Percentiles rank a stretch among this genome's conserved stretches.
Evolutionary conservation across 2,329 filamentous ascomycete species (phyloP).

Genomic region (Aspergillus pseudoviridinutans): DNA sequence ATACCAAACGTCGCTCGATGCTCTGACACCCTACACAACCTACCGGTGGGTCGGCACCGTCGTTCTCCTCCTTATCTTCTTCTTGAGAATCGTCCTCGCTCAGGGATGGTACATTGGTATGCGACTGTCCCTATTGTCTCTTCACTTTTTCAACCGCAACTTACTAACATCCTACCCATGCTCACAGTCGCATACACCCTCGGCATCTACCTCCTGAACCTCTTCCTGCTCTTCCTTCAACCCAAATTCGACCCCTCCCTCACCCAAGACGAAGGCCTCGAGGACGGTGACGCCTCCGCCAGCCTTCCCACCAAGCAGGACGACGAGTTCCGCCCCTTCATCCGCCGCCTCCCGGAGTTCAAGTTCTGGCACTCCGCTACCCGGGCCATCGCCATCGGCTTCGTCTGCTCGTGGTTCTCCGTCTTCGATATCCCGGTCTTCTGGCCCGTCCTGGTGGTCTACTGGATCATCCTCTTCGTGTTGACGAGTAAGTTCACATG

Average conservation of each 20-base stretch:
- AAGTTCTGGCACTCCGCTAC: constrained; percentile 99
- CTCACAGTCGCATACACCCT: constrained; percentile 85
- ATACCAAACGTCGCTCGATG: constrained; percentile 92
- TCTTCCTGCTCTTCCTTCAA: constrained; percentile 97
- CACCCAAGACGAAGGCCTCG: constrained; percentile 92
- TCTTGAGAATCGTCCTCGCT: constrained; percentile 80
- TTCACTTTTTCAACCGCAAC: neutral
- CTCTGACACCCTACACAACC: constrained; percentile 80
- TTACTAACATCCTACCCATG: neutral
- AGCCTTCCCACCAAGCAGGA: constrained; percentile 86
- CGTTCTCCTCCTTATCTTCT: constrained; percentile 72
- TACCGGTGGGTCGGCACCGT: constrained; percentile 91
- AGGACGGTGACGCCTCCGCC: constrained; percentile 77
- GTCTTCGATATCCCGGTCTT: constrained; percentile 97
- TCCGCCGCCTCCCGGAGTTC: constrained; percentile 93
- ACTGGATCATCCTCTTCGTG: constrained; percentile 96
- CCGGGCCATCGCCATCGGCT: constrained; percentile 75
- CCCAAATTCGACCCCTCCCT: constrained; percentile 98
- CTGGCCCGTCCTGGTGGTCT: constrained; percentile 97
- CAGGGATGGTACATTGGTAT: constrained; percentile 99
- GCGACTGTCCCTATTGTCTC: constrained; percentile 13
- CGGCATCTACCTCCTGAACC: constrained; percentile 96
- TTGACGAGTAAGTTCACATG: constrained; percentile 72
- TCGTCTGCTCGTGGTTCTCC: constrained; percentile 86
- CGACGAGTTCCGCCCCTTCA: constrained; percentile 97